phyloP scores from a whole-genome alignment of 2,329 filamentous ascomycete species.

The Botrytis medusae region DNA sequence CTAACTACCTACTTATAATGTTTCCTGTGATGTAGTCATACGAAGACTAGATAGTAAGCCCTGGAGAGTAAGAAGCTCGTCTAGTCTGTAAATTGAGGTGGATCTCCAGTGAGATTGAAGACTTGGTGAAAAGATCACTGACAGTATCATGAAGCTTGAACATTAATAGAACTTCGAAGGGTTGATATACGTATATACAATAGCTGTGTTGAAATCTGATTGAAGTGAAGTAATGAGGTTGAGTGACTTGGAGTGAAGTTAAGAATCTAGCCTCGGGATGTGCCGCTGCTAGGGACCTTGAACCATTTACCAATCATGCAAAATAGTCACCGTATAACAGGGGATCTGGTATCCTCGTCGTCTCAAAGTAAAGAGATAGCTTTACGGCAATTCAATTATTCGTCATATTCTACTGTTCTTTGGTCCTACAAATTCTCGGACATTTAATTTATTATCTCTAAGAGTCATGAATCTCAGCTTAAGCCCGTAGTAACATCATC shows the following conservation, averaged over 20 bases:
- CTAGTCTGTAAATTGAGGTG: neutral
- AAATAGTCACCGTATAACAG: constrained; percentile 21
- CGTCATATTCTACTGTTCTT: neutral
- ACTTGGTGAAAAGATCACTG: neutral
- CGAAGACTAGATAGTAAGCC: neutral
- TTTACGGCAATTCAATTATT: constrained; percentile 4
- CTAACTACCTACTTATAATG: neutral
- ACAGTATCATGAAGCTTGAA: neutral
- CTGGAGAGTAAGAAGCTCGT: neutral
- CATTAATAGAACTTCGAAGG: neutral
- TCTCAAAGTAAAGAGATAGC: neutral
- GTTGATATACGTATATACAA: neutral
- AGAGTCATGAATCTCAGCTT: constrained; percentile 7
- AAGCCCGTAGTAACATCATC: neutral
- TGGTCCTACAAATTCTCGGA: constrained; percentile 1
- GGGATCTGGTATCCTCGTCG: constrained; percentile 19
- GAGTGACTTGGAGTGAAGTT: constrained; percentile 4
- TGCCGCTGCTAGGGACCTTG: neutral
- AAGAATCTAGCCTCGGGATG: constrained; percentile 11
- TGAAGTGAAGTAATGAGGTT: neutral
- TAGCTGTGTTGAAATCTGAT: neutral
- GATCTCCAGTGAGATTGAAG: too few relatives aligned
- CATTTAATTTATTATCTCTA: constrained; percentile 9
- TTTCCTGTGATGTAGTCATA: neutral
- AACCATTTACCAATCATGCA: neutral